These are phyloP conservation scores for Lanmaoa pseudosensibilis DNA, from an alignment of 768 basidiomycete genomes.

Conservation along the genomic window DNA sequence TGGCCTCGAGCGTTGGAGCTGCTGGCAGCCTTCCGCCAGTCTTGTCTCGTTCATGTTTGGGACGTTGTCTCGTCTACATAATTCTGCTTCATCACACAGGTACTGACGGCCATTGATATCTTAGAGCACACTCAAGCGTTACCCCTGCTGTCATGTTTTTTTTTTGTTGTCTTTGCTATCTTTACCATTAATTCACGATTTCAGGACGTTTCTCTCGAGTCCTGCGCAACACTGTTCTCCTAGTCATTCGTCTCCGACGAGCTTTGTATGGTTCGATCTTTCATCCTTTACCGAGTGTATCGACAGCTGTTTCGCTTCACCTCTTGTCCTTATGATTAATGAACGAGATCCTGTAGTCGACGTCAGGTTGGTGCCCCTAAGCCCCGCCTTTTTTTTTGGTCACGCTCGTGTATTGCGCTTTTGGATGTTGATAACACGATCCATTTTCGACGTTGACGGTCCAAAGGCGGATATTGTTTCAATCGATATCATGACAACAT, in stretches of 20 bases:
- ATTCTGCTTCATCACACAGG: slow-evolving; percentile 5
- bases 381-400: background rate
- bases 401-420: background rate
- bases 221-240: slow-evolving; percentile 9
- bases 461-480: background rate
- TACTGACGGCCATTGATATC: slow-evolving; percentile 22
- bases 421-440: background rate
- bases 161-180: slow-evolving; percentile 15
- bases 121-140: slow-evolving; percentile 25
- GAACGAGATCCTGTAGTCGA: slow-evolving; percentile 10
- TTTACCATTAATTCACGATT: slow-evolving; percentile 11
- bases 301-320: slow-evolving; percentile 17
- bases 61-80: slow-evolving; percentile 11
- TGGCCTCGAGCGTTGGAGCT: slow-evolving; percentile 12
- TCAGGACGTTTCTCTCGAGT: slow-evolving; percentile 6
- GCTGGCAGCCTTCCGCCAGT: slow-evolving; percentile 17
- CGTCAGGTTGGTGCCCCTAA: background rate
- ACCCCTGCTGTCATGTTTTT: slow-evolving; percentile 22
- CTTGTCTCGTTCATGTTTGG: slow-evolving; percentile 4
- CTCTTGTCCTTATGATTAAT: slow-evolving; percentile 19
- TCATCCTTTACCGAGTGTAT: slow-evolving; percentile 26
- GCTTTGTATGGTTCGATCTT: slow-evolving; percentile 10
- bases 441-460: background rate
- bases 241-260: slow-evolving; percentile 9
- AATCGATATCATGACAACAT: background rate